Evolutionary conservation across 148 eudicot species (phyloP).

Genomic region (Amaranthus cruentus): DNA sequence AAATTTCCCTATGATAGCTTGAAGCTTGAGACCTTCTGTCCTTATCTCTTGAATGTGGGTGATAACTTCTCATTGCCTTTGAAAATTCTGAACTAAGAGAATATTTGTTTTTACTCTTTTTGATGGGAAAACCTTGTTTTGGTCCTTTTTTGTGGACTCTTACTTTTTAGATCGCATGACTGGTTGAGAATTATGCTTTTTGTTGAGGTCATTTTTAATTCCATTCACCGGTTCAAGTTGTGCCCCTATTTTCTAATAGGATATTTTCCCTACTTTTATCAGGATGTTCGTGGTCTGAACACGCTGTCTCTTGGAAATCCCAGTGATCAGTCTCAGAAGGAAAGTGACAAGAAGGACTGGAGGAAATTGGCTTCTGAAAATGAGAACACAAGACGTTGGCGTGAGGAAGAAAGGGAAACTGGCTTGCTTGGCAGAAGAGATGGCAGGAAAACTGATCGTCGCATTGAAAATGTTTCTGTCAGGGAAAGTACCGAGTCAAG

Average conservation of each 20-base stretch:
- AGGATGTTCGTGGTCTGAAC: constrained; percentile 82
- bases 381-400: constrained; percentile 90
- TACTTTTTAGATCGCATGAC: not conserved
- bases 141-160: not conserved
- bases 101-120: not conserved
- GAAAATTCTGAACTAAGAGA: too few relatives aligned
- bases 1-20: too few relatives aligned
- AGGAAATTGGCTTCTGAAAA: constrained; percentile 58
- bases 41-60: too few relatives aligned
- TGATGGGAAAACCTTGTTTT: not conserved
- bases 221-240: not conserved
- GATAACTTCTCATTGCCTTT: too few relatives aligned
- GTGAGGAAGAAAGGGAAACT: constrained; percentile 98
- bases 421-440: constrained; percentile 94
- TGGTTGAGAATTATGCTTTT: not conserved
- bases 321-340: constrained; percentile 63
- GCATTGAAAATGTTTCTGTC: constrained; percentile 56
- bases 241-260: not conserved
- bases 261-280: constrained; percentile 11
- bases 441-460: constrained; percentile 76
- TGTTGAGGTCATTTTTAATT: not conserved
- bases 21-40: too few relatives aligned
- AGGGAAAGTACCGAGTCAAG: constrained; percentile 62
- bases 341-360: constrained; percentile 84
- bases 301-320: constrained; percentile 77